Percentiles rank a stretch among this genome's conserved stretches.
Evolutionary conservation across 345 rosid species (phyloP).

Genomic region (Litchi chinensis): DNA sequence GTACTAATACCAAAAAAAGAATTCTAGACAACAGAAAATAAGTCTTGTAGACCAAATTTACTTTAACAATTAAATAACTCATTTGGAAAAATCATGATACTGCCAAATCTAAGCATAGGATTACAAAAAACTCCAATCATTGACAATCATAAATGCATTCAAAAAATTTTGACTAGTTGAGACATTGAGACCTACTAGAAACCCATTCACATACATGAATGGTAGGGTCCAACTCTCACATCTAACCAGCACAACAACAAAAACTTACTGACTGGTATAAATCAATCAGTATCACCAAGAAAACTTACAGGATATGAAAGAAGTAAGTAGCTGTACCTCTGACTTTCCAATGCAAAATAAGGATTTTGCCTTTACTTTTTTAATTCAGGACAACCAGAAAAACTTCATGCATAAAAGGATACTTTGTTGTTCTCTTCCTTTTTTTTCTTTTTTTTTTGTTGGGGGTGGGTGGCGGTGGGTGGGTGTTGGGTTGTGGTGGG

Average conservation of each 20-base stretch:
- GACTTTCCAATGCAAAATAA: too few species aligned
- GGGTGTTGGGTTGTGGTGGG: too few species aligned
- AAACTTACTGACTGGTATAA: background rate
- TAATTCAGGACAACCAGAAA: too few species aligned
- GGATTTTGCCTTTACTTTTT: too few species aligned
- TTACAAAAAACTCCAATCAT: background rate
- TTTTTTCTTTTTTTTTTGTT: too few species aligned
- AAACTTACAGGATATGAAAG: background rate
- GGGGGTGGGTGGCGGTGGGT: too few species aligned
- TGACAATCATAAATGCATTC: background rate
- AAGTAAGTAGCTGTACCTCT: background rate
- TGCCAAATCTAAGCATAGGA: background rate
- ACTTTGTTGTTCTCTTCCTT: too few species aligned
- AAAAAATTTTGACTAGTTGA: background rate
- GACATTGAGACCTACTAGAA: background rate
- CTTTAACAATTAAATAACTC: constrained; percentile 1
- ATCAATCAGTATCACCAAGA: background rate
- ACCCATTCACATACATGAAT: background rate
- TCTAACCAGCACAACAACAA: background rate
- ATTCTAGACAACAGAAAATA: background rate
- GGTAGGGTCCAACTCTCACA: background rate
- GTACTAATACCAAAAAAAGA: background rate
- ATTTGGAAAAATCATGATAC: background rate
- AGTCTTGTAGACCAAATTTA: background rate
- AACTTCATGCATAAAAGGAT: too few species aligned